Base-by-base conservation (phyloP, 2,329 filamentous ascomycete species). In the Teratosphaeria nubilosa region DNA sequence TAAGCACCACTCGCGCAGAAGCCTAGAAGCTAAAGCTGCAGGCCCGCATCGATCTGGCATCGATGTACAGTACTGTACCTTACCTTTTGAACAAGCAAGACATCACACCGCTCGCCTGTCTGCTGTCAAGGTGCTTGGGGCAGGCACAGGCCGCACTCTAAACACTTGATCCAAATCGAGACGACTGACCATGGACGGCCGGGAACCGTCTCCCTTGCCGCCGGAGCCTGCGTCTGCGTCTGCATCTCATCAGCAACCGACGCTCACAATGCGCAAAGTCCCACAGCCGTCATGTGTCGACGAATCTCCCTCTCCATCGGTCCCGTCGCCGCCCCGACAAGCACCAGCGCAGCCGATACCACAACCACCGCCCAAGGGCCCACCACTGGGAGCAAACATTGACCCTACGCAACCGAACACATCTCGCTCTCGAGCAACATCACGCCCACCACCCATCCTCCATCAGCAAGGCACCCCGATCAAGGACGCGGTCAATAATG, bases 401-500 rank as follows among this genome's bases (percentile, higher is more conserved):
- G 51, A 53, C 24, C 51, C 22, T 11, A n/a, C 6, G 25, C 25
- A 53, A 53, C 22, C 20, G 4, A 34, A 30, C 16, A 30, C 31
- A 30, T 53, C 51, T 30, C 51, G 51, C 51, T 53, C 51, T 10
- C 51, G 25, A 34, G 51, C 51, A 20, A 53, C 25, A 30, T 53
- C 51, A 34, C 20, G 51, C 13, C 51, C 51, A 20, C 51, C 51
- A 9, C 51, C 51, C 1, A 30, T 48, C n/a, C 51, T 64, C 5
- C 34, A 65, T 20, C 64, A 66, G 14, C 65, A 68, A 55, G 65
- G 62, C 25, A 65, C 62, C 59, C 77, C 78, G 13, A 77, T 84
- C 63, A 79, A 80, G 63, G 80, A 83, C 64, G 82, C 81, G 34
- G 79, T 84, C 63, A 78, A 76, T 63, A 78, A 78, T 61, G 81